These are phyloP conservation scores for Aspergillus melleus DNA, from an alignment of 2,329 filamentous ascomycete species.

Conservation along the genomic window DNA sequence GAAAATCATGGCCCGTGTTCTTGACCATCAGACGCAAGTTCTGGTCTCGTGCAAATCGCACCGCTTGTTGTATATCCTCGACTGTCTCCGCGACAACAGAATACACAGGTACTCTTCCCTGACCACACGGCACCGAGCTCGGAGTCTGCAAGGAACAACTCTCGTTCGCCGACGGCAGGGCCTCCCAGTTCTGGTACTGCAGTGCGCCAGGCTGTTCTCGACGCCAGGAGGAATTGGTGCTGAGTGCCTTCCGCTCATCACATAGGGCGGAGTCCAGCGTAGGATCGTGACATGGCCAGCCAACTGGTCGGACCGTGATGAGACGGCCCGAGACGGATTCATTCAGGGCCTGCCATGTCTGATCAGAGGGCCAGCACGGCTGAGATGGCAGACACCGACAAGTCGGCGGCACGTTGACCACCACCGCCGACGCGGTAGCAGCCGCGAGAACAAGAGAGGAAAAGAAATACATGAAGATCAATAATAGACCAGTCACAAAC, in stretches of 20 bases:
- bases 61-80: conserved; percentile 37
- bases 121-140: conserved; percentile 26
- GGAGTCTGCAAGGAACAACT: conserved; percentile 37
- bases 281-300: background rate
- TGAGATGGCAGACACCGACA: background rate
- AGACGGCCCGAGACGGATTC: background rate
- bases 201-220: conserved; percentile 23
- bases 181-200: conserved; percentile 43
- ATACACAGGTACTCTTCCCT: conserved; percentile 40
- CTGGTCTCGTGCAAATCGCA: conserved; percentile 35
- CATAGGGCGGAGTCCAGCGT: background rate
- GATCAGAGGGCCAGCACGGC: background rate
- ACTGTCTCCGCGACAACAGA: conserved; percentile 34
- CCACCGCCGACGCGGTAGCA: background rate
- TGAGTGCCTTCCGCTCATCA: background rate
- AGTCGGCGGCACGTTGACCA: background rate
- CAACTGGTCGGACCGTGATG: background rate
- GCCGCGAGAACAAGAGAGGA: background rate
- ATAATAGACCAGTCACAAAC: too few relatives aligned
- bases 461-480: background rate
- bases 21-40: conserved; percentile 12
- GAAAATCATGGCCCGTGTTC: conserved; percentile 20
- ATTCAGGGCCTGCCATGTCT: background rate
- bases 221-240: background rate
- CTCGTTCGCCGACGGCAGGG: conserved; percentile 37